A percentile compares a stretch with the other conserved stretches of the same genome.
Evolutionary conservation across 148 eudicot species (phyloP).

Genomic region (Rhododendron vialii): DNA sequence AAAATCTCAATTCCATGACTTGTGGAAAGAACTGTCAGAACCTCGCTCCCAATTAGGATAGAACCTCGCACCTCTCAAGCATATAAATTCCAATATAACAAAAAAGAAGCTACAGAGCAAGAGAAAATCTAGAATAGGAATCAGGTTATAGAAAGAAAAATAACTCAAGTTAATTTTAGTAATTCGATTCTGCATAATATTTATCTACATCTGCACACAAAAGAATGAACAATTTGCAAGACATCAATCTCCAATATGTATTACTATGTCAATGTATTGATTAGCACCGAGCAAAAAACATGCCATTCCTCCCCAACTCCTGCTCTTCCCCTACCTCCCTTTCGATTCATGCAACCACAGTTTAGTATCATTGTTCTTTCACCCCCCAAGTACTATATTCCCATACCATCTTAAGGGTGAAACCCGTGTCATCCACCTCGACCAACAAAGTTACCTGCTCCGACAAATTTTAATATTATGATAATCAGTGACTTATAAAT

Average conservation of each 20-base stretch:
- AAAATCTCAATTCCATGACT: neutral
- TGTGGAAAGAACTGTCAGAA: neutral
- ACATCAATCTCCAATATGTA: neutral
- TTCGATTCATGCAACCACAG: neutral
- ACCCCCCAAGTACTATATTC: neutral
- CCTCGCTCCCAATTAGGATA: neutral
- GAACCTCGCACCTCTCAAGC: neutral
- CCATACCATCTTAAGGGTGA: neutral
- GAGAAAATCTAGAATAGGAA: neutral
- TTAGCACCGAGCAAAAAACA: neutral
- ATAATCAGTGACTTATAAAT: neutral
- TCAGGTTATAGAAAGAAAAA: neutral
- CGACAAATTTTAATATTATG: neutral
- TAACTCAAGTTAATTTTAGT: neutral
- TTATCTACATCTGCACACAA: neutral
- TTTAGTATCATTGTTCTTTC: neutral
- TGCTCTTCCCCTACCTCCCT: neutral
- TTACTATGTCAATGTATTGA: neutral
- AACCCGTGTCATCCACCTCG: neutral
- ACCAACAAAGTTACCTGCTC: neutral
- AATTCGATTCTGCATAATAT: neutral
- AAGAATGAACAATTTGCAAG: neutral
- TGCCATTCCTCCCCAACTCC: neutral
- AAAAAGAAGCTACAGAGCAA: neutral
- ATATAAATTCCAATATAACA: neutral